Evolutionary conservation across 345 rosid species (phyloP), one percentile per base, ranked within the genome.

Genomic region (Gossypioides kirkii): DNA sequence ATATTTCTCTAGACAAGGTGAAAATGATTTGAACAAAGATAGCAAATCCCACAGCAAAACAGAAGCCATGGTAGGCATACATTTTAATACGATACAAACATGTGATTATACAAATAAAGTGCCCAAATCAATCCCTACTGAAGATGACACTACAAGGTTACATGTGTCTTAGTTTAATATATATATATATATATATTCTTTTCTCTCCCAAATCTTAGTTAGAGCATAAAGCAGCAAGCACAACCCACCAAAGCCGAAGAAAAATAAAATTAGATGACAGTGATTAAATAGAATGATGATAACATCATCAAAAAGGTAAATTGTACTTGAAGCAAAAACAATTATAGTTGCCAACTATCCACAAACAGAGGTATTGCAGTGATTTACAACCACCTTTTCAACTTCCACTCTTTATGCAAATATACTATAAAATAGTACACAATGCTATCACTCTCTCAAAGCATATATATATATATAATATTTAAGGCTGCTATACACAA

Each of bases 271-370:
- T 9, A 59, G 77, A 38, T 1, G 20, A 60, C 4, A 28, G 60
- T 69, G 14, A 45, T 77, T 74, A 60, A 45, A 75, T 73, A 60
- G 77, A 72, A 70, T 76, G 64, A 46, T 61, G 58, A 76, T 53
- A 61, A 46, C 61, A 80, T 75, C 74, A 46, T 55, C 43, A 18
- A 69, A 84, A 84, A 81, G 79, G 81, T 61, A 73, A 26, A 16
- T 8, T 81, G 86, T 81, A 81, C 86, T 83, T 62, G 77, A 76
- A 71, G 54, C 10, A 52, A 66, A 71, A 81, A 77, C 43, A 82
- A 65, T 65, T 43, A 65, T 65, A 65, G 70, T 45, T 45, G 54
- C 36, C 54, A 65, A 73, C 79, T 52, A 73, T 70, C 38, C 72
- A 3, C 12, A 71, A 69, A 70, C 28, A 56, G 58, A 73, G 58